phyloP scores from a whole-genome alignment of 257 asterid genomes.

The Knoxia roxburghii region DNA sequence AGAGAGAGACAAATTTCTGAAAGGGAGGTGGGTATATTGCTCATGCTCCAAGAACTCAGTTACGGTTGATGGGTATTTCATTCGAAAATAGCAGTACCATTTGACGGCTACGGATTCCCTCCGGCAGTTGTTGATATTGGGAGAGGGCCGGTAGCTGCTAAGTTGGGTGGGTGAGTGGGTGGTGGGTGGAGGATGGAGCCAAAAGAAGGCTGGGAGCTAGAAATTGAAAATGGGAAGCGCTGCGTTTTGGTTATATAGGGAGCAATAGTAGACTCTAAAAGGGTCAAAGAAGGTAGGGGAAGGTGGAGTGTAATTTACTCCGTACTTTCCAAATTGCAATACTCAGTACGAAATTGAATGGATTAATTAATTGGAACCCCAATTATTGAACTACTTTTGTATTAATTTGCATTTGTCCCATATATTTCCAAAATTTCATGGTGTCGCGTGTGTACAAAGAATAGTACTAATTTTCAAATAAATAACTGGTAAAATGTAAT shows the following conservation, averaged over 20 bases:
- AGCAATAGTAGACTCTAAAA: not conserved
- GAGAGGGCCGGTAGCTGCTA: not conserved
- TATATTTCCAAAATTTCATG: too few species aligned
- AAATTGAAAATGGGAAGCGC: not conserved
- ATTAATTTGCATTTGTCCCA: too few species aligned
- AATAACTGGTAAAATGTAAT: too few species aligned
- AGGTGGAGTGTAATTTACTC: slow-evolving; percentile 3
- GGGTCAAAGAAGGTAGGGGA: slow-evolving; percentile 14
- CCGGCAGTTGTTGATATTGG: not conserved
- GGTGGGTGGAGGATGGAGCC: not conserved
- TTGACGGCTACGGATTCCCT: too few species aligned
- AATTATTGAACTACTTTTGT: not conserved
- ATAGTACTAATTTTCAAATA: too few species aligned
- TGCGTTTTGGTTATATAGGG: not conserved
- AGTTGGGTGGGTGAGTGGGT: not conserved
- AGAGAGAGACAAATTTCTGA: slow-evolving; percentile 51
- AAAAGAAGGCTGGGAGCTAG: not conserved
- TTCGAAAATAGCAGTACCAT: too few species aligned
- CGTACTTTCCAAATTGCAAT: not conserved
- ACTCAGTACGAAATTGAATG: slow-evolving; percentile 1
- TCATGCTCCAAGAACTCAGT: slow-evolving; percentile 24
- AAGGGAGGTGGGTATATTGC: slow-evolving; percentile 47
- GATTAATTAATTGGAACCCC: not conserved
- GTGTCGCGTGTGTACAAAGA: not conserved
- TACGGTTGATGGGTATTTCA: slow-evolving; percentile 21